Evolutionary conservation across 805 yeast species (phyloP), one percentile per base, ranked within the genome.

Genomic region (Kazachstania martiniae): DNA sequence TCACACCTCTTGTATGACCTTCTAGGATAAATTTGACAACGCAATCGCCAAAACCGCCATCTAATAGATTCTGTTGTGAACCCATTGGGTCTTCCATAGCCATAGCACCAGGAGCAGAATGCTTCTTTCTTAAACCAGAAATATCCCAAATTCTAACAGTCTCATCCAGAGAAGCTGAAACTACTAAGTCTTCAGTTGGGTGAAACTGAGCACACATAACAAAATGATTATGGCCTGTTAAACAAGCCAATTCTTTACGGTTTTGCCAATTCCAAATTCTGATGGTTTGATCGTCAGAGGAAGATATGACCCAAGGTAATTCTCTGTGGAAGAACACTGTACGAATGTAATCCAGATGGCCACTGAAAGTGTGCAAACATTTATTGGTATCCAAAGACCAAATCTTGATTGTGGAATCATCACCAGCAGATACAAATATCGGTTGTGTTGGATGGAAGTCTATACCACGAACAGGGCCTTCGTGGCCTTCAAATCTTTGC

Each of bases 251-350:
- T 51, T 91, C 97, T 57, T 86, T 89, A 47, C 98, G 77, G 58
- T 87, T 87, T 66, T 93, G 98, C 98, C 98, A 91, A 63, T 91
- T 93, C 99, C 99, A 91, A 44, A 91, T 89, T 57, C 99, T 73
- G 43, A 93, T 86, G 21, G 99, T 91, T 63, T 91, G 98, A 66
- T 91, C 99, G 61, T 91, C 99, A 28, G 95, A 84, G 39, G 91
- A 77, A 17, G 95, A 80, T 38, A 91, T 74, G 53, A 91, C 82
- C 98, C 98, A 91, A 7, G 99, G 99, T 55, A 91, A 68, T 56
- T 86, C 95, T 48, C 76, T 80, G 63, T 91, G 99, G 73, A 91
- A 91, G 43, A 76, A 82, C 15, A 85, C 96, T 12, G 94, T 82
- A 56, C 99, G 74, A 37, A 91, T 82, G 58, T 87, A 91, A 63